These are phyloP conservation scores for Nymphaea colorata DNA, from an alignment of 164 flowering plant species.

Conservation along the genomic window DNA sequence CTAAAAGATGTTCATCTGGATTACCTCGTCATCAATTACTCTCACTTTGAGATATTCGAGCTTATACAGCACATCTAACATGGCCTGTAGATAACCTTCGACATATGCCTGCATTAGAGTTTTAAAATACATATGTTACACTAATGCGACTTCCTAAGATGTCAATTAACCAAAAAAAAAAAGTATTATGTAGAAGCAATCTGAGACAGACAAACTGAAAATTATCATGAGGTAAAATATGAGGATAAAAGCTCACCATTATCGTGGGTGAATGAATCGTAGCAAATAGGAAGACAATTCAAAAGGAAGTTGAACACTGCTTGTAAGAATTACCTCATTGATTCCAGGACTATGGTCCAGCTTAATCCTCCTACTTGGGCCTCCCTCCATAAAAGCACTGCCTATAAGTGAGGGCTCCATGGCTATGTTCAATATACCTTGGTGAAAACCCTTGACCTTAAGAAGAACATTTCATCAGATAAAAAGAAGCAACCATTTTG, in stretches of 20 bases:
- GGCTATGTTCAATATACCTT: constrained; percentile 80
- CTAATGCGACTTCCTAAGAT: not conserved
- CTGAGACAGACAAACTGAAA: too few species aligned
- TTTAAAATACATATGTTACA: not conserved
- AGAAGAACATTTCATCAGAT: not conserved
- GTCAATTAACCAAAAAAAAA: not conserved
- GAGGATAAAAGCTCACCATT: too few species aligned
- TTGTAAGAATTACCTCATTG: constrained; percentile 59
- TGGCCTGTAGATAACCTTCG: constrained; percentile 95
- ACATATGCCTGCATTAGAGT: constrained; percentile 61
- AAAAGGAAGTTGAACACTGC: not conserved
- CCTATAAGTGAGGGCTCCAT: constrained; percentile 92
- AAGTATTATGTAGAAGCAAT: too few species aligned
- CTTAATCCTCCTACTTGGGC: constrained; percentile 80
- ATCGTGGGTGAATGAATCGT: too few species aligned
- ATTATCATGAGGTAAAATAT: too few species aligned
- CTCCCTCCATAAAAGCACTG: constrained; percentile 83
- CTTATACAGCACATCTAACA: constrained; percentile 78
- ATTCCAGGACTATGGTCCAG: constrained; percentile 79
- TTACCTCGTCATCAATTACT: constrained; percentile 81
- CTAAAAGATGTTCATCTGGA: not conserved
- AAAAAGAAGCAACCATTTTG: too few species aligned
- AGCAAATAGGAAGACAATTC: too few species aligned
- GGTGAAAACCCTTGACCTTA: constrained; percentile 86
- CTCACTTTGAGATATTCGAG: constrained; percentile 90